Evolutionary conservation across 2,329 filamentous ascomycete genomes (phyloP), one percentile per base, ranked within the genome.

Genomic region (Claviceps humidiphila): DNA sequence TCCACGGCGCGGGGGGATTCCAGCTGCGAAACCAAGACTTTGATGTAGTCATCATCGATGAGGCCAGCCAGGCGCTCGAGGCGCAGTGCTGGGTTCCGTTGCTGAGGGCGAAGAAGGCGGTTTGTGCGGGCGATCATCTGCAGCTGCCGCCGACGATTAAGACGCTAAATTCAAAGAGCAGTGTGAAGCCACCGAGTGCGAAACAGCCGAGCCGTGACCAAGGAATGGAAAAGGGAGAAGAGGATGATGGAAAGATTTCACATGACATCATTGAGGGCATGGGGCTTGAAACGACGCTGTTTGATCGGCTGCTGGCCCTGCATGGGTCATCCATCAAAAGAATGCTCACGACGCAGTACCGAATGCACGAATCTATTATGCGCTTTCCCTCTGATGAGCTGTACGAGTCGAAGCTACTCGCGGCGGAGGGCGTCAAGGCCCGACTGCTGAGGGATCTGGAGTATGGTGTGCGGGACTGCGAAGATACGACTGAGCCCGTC

Each of bases 361-460:
- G 93, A 40, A 98, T 98, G 93, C 89, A 98, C 64, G 85, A 95
- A 63, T 82, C 76, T 51, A 97, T 98, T 61, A 97, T 97, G 90
- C 78, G 81, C 6, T 98, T 96, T 61, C 91, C 93, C 0, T 96
- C 91, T 0, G 78, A 87, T 56, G 84, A 91, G 63, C 75, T 97
- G 11, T 98, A 98, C 69, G 87, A 88, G 55, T 80, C 79, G 2
- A 84, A 84, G 60, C 78, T 98, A 1, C 71, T 90, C 2, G 91
- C 93, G 0, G 89, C 86, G 1, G 87, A 91, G 4, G 73, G 75
- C 0, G 93, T 97, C 56, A 86, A 84, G 64, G 71, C 70, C 5
- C 80, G 90, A 16, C 70, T 96, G 6, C 75, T 98, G 8, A 84
- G 74, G 50, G 85, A 89, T 57, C 68, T 98, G 4, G 80, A 84